Evolutionary conservation across 2,329 filamentous ascomycete genomes (phyloP).

Genomic region (Diaporthe citrichinensis): DNA sequence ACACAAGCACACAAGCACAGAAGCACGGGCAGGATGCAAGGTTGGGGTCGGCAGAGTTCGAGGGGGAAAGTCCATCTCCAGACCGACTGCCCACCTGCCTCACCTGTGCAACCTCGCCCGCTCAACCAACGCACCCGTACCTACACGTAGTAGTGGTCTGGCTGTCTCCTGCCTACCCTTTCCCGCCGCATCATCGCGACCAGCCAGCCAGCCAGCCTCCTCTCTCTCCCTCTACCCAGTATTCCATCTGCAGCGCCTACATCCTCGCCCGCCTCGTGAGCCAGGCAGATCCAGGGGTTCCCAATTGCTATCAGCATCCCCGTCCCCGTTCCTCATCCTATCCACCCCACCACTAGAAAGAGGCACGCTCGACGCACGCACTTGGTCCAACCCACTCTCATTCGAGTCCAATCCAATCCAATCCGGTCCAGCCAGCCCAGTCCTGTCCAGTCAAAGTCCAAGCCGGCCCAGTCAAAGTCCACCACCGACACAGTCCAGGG

Average conservation of each 20-base stretch:
- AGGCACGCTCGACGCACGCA: slow-evolving; percentile 21
- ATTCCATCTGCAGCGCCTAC: neutral
- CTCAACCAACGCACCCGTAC: neutral
- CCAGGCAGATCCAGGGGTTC: slow-evolving; percentile 19
- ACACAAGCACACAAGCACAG: slow-evolving; percentile 14
- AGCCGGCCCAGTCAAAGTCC: slow-evolving; percentile 26
- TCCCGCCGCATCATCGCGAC: slow-evolving; percentile 3
- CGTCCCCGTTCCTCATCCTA: slow-evolving; percentile 22
- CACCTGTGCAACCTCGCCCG: slow-evolving; percentile 24
- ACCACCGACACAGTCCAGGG: slow-evolving; percentile 3
- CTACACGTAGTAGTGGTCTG: neutral
- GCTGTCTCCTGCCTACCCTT: neutral
- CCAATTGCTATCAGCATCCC: slow-evolving; percentile 4
- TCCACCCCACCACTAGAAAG: slow-evolving; percentile 26
- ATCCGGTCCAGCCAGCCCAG: slow-evolving; percentile 6
- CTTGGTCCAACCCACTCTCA: slow-evolving; percentile 29
- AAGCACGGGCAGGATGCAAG: slow-evolving; percentile 23
- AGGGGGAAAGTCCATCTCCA: slow-evolving; percentile 24
- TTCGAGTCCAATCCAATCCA: slow-evolving; percentile 23
- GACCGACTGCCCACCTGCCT: slow-evolving; percentile 19
- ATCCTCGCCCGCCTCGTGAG: slow-evolving; percentile 15
- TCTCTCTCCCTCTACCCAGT: neutral
- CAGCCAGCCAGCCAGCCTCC: neutral
- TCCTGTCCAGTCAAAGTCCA: slow-evolving; percentile 18
- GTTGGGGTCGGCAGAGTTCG: slow-evolving; percentile 22